Conservation (phyloP, 495 filamentous ascomycete genomes). For the Hyaloscypha hepaticicola region DNA sequence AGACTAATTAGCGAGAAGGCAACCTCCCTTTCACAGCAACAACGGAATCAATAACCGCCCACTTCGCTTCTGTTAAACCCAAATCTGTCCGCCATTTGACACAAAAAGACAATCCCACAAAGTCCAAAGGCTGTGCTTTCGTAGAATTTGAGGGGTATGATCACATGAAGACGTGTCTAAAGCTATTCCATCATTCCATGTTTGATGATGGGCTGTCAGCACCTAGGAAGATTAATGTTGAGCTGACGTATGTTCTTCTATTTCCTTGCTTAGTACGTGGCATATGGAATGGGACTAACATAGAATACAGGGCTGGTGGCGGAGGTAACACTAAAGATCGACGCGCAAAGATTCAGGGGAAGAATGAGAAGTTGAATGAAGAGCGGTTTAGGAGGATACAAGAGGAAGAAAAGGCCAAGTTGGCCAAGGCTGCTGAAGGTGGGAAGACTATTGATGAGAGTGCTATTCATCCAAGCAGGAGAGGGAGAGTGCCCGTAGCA, state of each 20-base stretch:
- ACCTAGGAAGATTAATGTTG: conserved; percentile 79
- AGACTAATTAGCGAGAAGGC: conserved; percentile 17
- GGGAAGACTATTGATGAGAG: conserved; percentile 35
- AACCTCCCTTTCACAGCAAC: conserved; percentile 90
- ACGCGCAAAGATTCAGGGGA: conserved; percentile 71
- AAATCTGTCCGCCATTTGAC: conserved; percentile 72
- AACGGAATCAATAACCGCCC: conserved; percentile 57
- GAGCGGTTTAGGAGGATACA: conserved; percentile 58
- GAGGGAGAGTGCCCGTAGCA: conserved; percentile 42
- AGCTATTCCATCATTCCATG: conserved; percentile 80
- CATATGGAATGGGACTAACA: conserved; percentile 6
- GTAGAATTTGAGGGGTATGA: conserved; percentile 89
- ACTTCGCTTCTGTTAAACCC: conserved; percentile 77
- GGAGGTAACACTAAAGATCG: conserved; percentile 75
- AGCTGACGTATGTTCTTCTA: conserved; percentile 69
- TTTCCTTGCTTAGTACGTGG: not conserved
- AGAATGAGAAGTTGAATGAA: conserved; percentile 86
- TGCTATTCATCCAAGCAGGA: conserved; percentile 59
- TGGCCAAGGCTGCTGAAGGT: conserved; percentile 32
- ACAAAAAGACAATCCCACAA: conserved; percentile 62
- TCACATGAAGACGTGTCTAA: conserved; percentile 90
- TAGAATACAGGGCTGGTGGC: conserved; percentile 61
- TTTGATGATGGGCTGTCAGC: conserved; percentile 68
- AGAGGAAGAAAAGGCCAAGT: conserved; percentile 50
- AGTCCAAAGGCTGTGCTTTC: conserved; percentile 86